These are phyloP conservation scores for Paragyromitra xinjiangensis DNA, from an alignment of 495 filamentous ascomycete species.

Conservation along the genomic window DNA sequence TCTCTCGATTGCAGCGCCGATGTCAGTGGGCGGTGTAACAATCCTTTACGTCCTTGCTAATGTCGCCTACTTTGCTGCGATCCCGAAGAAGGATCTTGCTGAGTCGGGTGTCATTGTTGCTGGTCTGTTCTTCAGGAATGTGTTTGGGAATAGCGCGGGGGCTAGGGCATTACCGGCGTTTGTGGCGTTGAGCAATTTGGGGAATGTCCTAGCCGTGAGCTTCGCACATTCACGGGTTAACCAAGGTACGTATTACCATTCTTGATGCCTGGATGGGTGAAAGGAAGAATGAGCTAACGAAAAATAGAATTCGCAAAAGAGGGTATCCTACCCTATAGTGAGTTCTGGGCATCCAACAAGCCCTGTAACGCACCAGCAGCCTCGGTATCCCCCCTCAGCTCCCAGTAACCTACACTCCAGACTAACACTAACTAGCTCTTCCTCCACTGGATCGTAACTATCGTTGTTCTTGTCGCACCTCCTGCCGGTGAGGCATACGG, in stretches of 20 bases:
- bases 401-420: slow-evolving; percentile 13
- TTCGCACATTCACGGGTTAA: slow-evolving; percentile 72
- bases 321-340: slow-evolving; percentile 69
- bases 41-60: slow-evolving; percentile 75
- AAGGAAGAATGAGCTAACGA: not conserved
- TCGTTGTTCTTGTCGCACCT: slow-evolving; percentile 62
- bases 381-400: slow-evolving; percentile 57
- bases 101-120: slow-evolving; percentile 69
- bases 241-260: slow-evolving; percentile 12
- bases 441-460: slow-evolving; percentile 63
- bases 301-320: slow-evolving; percentile 74
- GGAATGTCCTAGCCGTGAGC: slow-evolving; percentile 74
- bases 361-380: slow-evolving; percentile 68
- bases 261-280: not conserved
- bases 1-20: slow-evolving; percentile 70
- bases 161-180: slow-evolving; percentile 73
- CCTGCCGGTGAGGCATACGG: slow-evolving; percentile 61
- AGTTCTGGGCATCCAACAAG: slow-evolving; percentile 71
- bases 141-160: slow-evolving; percentile 68
- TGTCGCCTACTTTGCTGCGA: slow-evolving; percentile 76
- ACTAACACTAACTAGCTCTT: slow-evolving; percentile 54
- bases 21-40: slow-evolving; percentile 69
- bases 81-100: slow-evolving; percentile 70
- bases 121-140: slow-evolving; percentile 71
- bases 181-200: slow-evolving; percentile 75